phyloP scores from a whole-genome alignment of 371 early-diverging fungal genomes.

The Lichtheimia ornata region DNA sequence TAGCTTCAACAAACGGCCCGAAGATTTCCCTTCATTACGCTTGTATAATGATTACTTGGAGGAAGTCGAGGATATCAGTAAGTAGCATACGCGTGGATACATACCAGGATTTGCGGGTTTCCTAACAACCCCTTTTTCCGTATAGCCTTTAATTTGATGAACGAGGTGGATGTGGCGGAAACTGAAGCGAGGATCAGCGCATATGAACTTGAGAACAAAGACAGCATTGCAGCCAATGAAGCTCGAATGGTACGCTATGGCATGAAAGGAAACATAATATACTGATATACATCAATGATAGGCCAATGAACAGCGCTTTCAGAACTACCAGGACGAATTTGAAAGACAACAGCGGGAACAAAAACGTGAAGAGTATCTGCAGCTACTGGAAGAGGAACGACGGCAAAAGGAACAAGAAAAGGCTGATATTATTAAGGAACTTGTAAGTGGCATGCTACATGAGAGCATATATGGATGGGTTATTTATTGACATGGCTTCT shows the following conservation, averaged over 20 bases:
- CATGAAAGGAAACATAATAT: not conserved
- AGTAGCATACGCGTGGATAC: constrained; percentile 13
- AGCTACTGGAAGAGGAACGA: constrained; percentile 54
- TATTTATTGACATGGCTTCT: not conserved
- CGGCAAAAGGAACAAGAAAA: constrained; percentile 47
- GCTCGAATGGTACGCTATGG: constrained; percentile 41
- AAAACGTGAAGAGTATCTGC: constrained; percentile 58
- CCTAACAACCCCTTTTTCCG: not conserved
- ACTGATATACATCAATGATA: constrained; percentile 8
- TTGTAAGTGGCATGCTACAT: constrained; percentile 33
- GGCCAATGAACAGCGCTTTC: constrained; percentile 49
- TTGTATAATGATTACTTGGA: constrained; percentile 92
- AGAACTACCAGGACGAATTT: constrained; percentile 40
- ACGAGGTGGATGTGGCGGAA: constrained; percentile 84
- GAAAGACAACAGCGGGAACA: constrained; percentile 51
- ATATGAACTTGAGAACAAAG: constrained; percentile 81
- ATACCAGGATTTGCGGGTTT: not conserved
- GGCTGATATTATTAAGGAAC: constrained; percentile 49
- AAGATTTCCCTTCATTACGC: constrained; percentile 79
- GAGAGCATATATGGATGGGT: no score
- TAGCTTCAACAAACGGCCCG: constrained; percentile 89
- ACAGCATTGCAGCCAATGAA: constrained; percentile 74
- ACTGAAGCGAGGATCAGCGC: constrained; percentile 80
- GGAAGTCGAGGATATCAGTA: constrained; percentile 87
- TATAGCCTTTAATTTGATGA: constrained; percentile 81